Evolutionary conservation across 306 rosid genomes (phyloP).

Genomic region (Rosa multiflora): DNA sequence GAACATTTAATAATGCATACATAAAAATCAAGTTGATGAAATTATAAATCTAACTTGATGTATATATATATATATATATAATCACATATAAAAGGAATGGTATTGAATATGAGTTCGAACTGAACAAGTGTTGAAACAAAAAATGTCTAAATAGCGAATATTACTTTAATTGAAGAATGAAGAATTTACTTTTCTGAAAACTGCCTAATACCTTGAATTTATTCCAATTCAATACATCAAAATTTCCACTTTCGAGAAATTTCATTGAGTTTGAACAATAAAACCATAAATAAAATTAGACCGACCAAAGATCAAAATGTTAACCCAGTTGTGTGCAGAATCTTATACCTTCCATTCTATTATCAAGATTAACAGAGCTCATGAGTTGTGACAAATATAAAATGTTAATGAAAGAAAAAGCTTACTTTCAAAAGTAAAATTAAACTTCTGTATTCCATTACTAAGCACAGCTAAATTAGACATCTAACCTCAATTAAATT

Average conservation of each 20-base stretch:
- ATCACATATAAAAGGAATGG: too few species aligned
- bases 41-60: too few species aligned
- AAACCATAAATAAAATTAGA: not conserved
- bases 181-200: not conserved
- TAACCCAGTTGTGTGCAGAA: not conserved
- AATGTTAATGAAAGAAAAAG: not conserved
- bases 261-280: not conserved
- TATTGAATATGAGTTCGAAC: not conserved
- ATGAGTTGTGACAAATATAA: not conserved
- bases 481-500: constrained; percentile 13
- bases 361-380: not conserved
- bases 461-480: constrained; percentile 19
- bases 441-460: constrained; percentile 30
- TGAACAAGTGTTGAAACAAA: not conserved
- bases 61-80: too few species aligned
- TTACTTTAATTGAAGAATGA: not conserved
- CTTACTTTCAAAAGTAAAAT: not conserved
- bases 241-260: not conserved
- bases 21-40: not conserved
- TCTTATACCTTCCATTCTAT: not conserved
- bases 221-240: not conserved
- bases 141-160: not conserved
- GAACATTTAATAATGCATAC: too few species aligned
- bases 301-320: not conserved
- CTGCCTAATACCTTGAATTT: not conserved